Conservation (phyloP, 2,329 filamentous ascomycete genomes). For the Amylocarpus encephaloides region DNA sequence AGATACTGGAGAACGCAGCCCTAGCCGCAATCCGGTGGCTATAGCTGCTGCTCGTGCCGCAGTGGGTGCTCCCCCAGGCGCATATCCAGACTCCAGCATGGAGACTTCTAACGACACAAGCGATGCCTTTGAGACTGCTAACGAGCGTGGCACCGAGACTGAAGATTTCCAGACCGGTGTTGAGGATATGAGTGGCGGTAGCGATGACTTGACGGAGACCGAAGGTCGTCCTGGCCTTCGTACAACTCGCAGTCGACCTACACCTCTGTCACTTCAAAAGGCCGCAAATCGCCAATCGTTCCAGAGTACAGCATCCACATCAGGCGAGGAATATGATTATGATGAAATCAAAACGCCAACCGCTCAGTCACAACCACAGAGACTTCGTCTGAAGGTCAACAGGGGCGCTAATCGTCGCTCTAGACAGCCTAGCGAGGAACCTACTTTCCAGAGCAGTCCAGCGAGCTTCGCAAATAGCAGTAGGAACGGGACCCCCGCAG, state of each 20-base stretch:
- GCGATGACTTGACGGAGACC: conserved; percentile 71
- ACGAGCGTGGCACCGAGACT: conserved; percentile 79
- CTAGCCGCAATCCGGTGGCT: conserved; percentile 41
- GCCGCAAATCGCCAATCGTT: conserved; percentile 59
- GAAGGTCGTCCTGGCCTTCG: conserved; percentile 44
- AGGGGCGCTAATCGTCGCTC: conserved; percentile 57
- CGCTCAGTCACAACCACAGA: conserved; percentile 54
- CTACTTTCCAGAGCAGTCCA: conserved; percentile 51
- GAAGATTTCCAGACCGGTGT: conserved; percentile 94
- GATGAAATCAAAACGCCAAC: conserved; percentile 55
- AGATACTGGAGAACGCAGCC: conserved; percentile 50
- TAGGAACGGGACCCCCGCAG: conserved; percentile 42
- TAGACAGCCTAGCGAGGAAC: conserved; percentile 54
- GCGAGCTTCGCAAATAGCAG: conserved; percentile 48
- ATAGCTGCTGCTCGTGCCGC: conserved; percentile 28
- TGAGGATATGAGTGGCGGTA: conserved; percentile 69
- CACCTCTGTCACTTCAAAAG: conserved; percentile 39
- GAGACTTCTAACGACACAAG: conserved; percentile 76
- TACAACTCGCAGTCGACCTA: conserved; percentile 32
- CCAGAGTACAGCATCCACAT: conserved; percentile 84
- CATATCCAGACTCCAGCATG: conserved; percentile 50
- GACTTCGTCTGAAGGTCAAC: conserved; percentile 65
- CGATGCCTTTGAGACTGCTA: conserved; percentile 64
- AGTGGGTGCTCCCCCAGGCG: conserved; percentile 24
- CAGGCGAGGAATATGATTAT: conserved; percentile 63